Evolutionary conservation across 345 rosid genomes (phyloP), one percentile per base, ranked within the genome.

Genomic region (Melastoma malabathricum): DNA sequence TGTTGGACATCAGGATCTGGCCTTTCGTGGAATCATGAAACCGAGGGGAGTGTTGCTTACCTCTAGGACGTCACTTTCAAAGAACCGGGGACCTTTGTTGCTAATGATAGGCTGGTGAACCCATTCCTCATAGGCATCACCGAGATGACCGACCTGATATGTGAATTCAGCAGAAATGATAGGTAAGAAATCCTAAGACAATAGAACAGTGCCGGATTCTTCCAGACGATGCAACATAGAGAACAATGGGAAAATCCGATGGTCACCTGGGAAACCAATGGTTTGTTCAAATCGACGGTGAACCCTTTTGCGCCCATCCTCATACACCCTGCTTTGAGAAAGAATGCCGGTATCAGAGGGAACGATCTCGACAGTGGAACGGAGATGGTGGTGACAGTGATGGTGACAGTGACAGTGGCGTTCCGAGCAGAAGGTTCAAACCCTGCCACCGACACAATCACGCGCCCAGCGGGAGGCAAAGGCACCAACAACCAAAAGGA

Each of bases 21-120:
- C 12, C 22, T 7, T 29, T 1, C 20, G 0, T 8, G 20, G 46
- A 10, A 38, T 49, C 10, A 17, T 18, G 16, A 27, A 34, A 18
- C 4, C n/a, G 39, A 44, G 50, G 18, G 12, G 41, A 22, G 29
- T 20, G 25, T 22, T 47, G 5, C 13, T 15, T 69, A 89, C 97
- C 98, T 90, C 98, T 84, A 79, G 69, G 41, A 86, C 74, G 51
- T 83, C 84, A 63, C 78, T 90, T 60, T 76, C 64, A 41, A 90
- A 90, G 69, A 90, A 90, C 9, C 98, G 75, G 59, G 98, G 98
- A 52, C 98, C 94, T 64, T 84, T 96, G 65, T 70, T 79, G 60
- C 79, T 72, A 47, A 78, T 81, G 51, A 90, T 90, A 60, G 96
- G 98, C 67, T 87, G 96, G 70, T 90, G 98, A 66, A 86, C 89